phyloP scores from a whole-genome alignment of 495 filamentous ascomycete genomes.

The Penicillium canescens region DNA sequence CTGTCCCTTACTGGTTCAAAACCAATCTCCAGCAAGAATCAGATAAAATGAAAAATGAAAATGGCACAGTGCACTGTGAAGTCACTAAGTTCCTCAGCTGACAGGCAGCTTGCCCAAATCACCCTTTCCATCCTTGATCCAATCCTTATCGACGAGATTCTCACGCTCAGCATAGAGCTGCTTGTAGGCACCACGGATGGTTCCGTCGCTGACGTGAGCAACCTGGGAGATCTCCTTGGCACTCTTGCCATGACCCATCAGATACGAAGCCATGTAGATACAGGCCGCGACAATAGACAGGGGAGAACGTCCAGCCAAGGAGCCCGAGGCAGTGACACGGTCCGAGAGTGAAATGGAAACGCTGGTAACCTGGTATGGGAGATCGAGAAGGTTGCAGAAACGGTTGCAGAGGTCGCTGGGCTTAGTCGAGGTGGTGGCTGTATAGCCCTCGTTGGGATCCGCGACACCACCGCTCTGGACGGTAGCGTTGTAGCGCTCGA shows the following conservation, averaged over 20 bases:
- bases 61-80: background rate
- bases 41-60: background rate
- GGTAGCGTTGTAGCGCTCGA: constrained; percentile 51
- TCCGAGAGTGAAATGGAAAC: constrained; percentile 74
- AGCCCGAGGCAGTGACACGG: constrained; percentile 67
- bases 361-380: constrained; percentile 65
- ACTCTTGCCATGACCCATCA: constrained; percentile 74
- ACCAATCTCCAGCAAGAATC: background rate
- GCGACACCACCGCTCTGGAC: constrained; percentile 46
- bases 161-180: constrained; percentile 74
- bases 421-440: constrained; percentile 74
- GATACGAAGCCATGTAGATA: constrained; percentile 89
- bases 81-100: constrained; percentile 19
- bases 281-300: constrained; percentile 91
- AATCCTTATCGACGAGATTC: constrained; percentile 70
- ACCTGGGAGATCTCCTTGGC: constrained; percentile 82
- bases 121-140: constrained; percentile 69
- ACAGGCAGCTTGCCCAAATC: constrained; percentile 68
- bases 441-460: constrained; percentile 60
- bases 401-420: constrained; percentile 84
- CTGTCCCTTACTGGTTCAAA: background rate
- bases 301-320: constrained; percentile 89
- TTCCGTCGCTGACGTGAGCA: constrained; percentile 90
- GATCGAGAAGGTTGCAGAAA: constrained; percentile 79
- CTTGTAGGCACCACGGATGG: constrained; percentile 93